Base-by-base conservation (phyloP, 2,329 filamentous ascomycete species). In the Clarireedia paspali region DNA sequence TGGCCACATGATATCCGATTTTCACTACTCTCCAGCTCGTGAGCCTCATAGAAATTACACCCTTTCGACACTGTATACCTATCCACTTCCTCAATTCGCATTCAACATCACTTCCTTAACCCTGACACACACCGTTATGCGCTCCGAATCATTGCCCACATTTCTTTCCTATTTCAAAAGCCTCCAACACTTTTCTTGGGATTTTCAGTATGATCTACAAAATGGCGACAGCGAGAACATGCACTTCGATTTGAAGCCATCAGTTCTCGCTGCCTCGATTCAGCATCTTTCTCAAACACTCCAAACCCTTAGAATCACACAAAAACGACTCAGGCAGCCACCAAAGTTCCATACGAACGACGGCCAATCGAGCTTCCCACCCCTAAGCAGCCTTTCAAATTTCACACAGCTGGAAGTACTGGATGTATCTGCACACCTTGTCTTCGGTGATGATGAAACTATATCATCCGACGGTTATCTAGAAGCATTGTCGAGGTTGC, bases 1-100 rank as follows among this genome's bases (percentile, higher is more conserved):
- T 6, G 46, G 44, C 10, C 52, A 54, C 17, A 54, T 54, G 52
- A 47, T 54, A 6, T 54, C 52, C 20, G 52, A 54, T 38, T 54
- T 24, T 34, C 45, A 49, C 24, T 54, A 17, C 5, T 17, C 6
- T 1, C 42, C 5, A 14, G 10, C 20, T 9, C 27, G 24, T 2
- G 4, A 36, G 9, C 27, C 40, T 38, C 10, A 30, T 24, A 15
- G 6, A 15, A 12, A 23, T n/a, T 54, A 38, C n/a, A 49, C 34
- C 7, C 45, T 54, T 15, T 34, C 44, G 14, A 54, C 45, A 5
- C 40, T 54, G 3, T 54, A 54, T 20, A 30, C 45, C 0, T 20
- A 15, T 17, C 45, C 52, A 1, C 52, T 54, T 10, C 52, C 45
- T 2, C 27, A 34, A 12, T 54, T 54, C 17, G 14, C 34, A 20